Conservation (phyloP, 1,284 basidiomycete species). For the Sporisorium graminicola region DNA sequence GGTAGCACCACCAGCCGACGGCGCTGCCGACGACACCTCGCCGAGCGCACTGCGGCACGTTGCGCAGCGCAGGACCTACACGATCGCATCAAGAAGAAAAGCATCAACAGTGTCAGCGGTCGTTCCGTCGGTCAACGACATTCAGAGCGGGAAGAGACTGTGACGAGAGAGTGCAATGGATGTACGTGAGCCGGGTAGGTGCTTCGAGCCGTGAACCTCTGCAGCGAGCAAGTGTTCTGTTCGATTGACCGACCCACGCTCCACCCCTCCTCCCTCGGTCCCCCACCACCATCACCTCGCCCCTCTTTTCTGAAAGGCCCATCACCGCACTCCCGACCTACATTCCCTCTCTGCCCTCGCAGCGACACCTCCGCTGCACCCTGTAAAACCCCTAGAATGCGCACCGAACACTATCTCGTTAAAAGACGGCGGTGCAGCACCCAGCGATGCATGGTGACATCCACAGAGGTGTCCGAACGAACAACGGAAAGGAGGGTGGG, state of each 20-base stretch:
- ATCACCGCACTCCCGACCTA: background rate
- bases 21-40: background rate
- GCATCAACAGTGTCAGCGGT: background rate
- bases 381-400: background rate
- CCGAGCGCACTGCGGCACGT: conserved; percentile 12
- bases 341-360: background rate
- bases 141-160: too few species aligned
- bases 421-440: conserved; percentile 16
- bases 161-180: background rate
- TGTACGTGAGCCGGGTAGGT: conserved; percentile 38
- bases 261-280: background rate
- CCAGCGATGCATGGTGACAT: conserved; percentile 19
- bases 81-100: too few species aligned
- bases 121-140: too few species aligned
- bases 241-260: conserved; percentile 21
- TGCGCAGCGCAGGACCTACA: conserved; percentile 12
- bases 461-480: background rate
- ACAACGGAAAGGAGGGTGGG: background rate
- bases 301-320: background rate
- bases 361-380: background rate
- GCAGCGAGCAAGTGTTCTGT: conserved; percentile 45
- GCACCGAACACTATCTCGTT: conserved; percentile 17
- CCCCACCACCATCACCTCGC: background rate
- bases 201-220: conserved; percentile 20
- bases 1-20: background rate